These are phyloP conservation scores for Physocladia obscura DNA, from an alignment of 192 early-diverging fungal species.

Conservation along the genomic window DNA sequence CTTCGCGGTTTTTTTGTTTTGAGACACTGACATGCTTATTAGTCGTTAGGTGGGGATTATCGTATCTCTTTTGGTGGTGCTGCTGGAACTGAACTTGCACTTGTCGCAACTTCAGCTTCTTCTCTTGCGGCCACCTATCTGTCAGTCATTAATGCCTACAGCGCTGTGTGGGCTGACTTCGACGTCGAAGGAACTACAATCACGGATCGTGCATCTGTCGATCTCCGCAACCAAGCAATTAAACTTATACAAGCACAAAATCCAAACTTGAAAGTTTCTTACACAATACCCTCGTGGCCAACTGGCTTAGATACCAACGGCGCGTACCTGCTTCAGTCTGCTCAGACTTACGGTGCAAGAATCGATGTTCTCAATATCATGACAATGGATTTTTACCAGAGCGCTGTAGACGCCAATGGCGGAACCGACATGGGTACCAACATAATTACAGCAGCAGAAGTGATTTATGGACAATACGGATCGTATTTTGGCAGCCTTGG, in stretches of 20 bases:
- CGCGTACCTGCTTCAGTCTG: conserved; percentile 29
- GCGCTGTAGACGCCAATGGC: conserved; percentile 44
- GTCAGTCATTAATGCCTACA: conserved; percentile 39
- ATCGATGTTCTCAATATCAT: conserved; percentile 51
- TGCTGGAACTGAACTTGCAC: conserved; percentile 33
- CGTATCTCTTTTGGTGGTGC: conserved; percentile 48
- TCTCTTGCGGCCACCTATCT: conserved; percentile 36
- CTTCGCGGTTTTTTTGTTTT: not conserved
- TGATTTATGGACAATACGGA: conserved; percentile 11
- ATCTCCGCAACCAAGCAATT: conserved; percentile 39
- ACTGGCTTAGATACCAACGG: conserved; percentile 27
- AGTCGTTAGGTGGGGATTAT: conserved; percentile 41
- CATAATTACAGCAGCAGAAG: conserved; percentile 34
- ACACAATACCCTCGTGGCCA: conserved; percentile 40
- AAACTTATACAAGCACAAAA: conserved; percentile 27
- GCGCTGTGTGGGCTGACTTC: conserved; percentile 42
- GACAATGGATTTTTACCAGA: conserved; percentile 45
- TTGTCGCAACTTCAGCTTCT: conserved; percentile 18
- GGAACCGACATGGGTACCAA: conserved; percentile 41
- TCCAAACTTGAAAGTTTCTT: conserved; percentile 32
- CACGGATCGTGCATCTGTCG: conserved; percentile 23
- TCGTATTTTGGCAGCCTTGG: conserved; percentile 25
- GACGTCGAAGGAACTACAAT: conserved; percentile 48
- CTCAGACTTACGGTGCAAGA: conserved; percentile 20
- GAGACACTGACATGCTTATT: not conserved